Evolutionary conservation across 257 asterid genomes (phyloP), one percentile per base, ranked within the genome.

Genomic region (Forsythia suspensa): DNA sequence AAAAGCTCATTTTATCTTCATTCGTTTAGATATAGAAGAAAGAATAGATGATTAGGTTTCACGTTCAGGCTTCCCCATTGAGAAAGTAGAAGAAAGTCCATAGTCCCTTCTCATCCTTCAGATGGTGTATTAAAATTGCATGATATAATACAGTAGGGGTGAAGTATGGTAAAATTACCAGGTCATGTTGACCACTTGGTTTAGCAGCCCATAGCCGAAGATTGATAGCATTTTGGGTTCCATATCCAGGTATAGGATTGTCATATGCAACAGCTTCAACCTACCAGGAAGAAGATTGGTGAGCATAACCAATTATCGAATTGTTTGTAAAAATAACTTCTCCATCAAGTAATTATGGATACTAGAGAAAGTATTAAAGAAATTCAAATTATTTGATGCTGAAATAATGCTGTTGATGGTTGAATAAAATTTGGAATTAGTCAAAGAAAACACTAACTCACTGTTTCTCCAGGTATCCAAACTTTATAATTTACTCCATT

Each of bases 131-230:
- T 55, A 55, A 55, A 55, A 55, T 13, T n/a, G 68, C 34, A 72
- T 72, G 70, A 48, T n/a, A 79, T 20, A 8, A 44, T 72, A 63
- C 34, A 72, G 34, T 9, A n/a, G 68, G 13, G 11, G 12, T 8
- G 68, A 61, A 61, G 15, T 61, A 38, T 7, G 37, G 73, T 63
- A 15, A 40, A 65, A 24, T 84, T 87, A 87, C 91, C 89, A 87
- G 85, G 77, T 87, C 91, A 87, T 85, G 77, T 68, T 87, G 85
- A 36, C 84, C 87, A 81, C 89, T 87, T 79, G 91, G 91, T 87
- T 87, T 87, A 67, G 91, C 89, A 78, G 91, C 91, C 91, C 91
- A 87, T 66, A 87, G 81, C 76, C 91, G 86, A 72, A 87, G 86
- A 80, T 87, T 87, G 78, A 85, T 81, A 74, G 91, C 86, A 83